phyloP scores from a whole-genome alignment of 768 basidiomycete genomes.

The Boletus pseudopeckii region DNA sequence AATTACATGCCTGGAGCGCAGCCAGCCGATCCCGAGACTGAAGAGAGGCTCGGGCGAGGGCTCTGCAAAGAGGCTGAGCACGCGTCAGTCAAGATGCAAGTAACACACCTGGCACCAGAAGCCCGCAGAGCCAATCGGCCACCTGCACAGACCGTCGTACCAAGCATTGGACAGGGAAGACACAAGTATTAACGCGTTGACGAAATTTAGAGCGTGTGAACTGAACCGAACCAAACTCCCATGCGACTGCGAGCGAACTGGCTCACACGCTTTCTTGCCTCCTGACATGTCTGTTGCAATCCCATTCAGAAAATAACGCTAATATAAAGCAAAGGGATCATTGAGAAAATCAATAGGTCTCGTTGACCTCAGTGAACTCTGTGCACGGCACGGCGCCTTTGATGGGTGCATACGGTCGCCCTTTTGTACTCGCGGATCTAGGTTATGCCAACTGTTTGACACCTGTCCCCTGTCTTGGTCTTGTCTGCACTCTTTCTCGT shows the following conservation, averaged over 20 bases:
- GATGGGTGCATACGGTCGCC: slow-evolving; percentile 70
- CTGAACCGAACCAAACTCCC: slow-evolving; percentile 13
- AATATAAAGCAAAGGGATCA: too few relatives aligned
- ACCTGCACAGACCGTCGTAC: slow-evolving; percentile 18
- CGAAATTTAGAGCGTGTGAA: slow-evolving; percentile 1
- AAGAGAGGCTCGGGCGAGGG: slow-evolving; percentile 6
- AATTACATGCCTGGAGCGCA: slow-evolving; percentile 20
- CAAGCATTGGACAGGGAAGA: slow-evolving; percentile 16
- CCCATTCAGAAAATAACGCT: too few relatives aligned
- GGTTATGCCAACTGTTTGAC: slow-evolving; percentile 48
- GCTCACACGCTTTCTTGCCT: slow-evolving; percentile 15
- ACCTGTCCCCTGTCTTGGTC: slow-evolving; percentile 35
- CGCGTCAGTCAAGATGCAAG: neutral
- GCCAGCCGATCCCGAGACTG: slow-evolving; percentile 10
- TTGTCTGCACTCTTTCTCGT: slow-evolving; percentile 60
- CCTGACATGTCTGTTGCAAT: too few relatives aligned
- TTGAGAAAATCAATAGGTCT: slow-evolving; percentile 40
- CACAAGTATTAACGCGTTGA: neutral
- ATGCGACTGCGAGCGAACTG: slow-evolving; percentile 6
- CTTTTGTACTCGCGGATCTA: slow-evolving; percentile 70
- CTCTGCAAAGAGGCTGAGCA: slow-evolving; percentile 18
- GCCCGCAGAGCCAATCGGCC: slow-evolving; percentile 24
- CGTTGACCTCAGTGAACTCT: too few relatives aligned
- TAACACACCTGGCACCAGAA: slow-evolving; percentile 20
- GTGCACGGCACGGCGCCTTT: too few relatives aligned